phyloP scores from a whole-genome alignment of 345 rosid genomes.

The Linum trigynum region DNA sequence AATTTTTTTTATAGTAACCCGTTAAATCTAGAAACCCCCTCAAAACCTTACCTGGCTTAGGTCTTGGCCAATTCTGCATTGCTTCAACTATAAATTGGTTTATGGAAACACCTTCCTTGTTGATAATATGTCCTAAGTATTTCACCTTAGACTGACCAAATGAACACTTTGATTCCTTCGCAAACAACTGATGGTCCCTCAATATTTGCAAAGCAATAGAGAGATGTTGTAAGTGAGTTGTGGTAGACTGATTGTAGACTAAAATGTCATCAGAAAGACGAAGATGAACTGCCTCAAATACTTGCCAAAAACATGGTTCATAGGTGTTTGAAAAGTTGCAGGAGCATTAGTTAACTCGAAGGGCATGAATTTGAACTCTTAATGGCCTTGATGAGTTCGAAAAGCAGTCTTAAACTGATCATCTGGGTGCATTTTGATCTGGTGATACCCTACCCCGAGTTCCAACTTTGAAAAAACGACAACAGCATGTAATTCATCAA shows the following conservation, averaged over 20 bases:
- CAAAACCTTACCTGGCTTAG: neutral
- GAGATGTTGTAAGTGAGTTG: neutral
- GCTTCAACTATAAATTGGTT: neutral
- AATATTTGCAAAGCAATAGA: neutral
- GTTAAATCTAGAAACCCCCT: neutral
- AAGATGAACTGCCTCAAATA: neutral
- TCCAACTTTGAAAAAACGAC: too few relatives aligned
- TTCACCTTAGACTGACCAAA: neutral
- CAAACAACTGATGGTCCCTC: neutral
- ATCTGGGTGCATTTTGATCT: neutral
- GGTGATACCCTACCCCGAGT: neutral
- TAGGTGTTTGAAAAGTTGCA: neutral
- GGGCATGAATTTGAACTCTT: neutral
- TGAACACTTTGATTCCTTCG: neutral
- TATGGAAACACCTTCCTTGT: neutral
- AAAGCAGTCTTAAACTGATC: neutral
- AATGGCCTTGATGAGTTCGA: conserved; percentile 1
- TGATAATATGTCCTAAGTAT: neutral
- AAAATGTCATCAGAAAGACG: neutral
- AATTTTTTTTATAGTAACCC: too few relatives aligned
- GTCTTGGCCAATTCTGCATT: neutral
- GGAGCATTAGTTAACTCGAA: neutral
- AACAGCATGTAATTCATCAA: neutral
- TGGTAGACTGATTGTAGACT: neutral
- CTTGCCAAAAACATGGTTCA: neutral